Base-by-base conservation (phyloP, 2,329 filamentous ascomycete genomes). In the Colletotrichum tamarilloi region DNA sequence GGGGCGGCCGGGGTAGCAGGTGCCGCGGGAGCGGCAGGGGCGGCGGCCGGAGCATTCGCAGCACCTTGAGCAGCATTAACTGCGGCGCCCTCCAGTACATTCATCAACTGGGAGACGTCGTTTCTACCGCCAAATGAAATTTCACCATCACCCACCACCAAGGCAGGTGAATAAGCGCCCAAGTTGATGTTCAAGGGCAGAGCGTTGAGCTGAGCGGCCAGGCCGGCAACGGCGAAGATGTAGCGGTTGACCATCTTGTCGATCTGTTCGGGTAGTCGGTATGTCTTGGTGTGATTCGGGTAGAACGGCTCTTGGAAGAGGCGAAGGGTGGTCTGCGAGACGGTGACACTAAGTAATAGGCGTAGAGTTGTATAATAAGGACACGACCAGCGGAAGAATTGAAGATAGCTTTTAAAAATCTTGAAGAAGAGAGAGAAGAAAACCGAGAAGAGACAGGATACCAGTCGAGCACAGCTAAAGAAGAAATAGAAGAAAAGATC, bases 111-210 rank as follows among this genome's bases (percentile, higher is more conserved):
- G 58, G 84, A 81, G 38, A 87, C 85, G 77, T 86, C 85, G 78
- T 83, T 80, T 67, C 80, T 81, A 73, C 85, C 85, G 75, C 85
- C 81, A 74, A 87, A 86, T 74, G 84, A 85, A 73, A 87, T 86
- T 77, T 86, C 85, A 81, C 85, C 85, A 81, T 83, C 81, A 81
- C 75, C 75, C 62, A 80, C 79, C 73, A 82, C 80, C 76, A 82
- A 75, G 52, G 80, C 80, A 69, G 80, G 80, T 32, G 80, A 82
- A 67, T 82, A 82, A 42, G 80, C 80, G 66, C 80, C 80, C 19
- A 82, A 75, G 76, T 82, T 82, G 74, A 82, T 82, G 75, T 82
- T 82, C 56, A 82, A 74, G 5, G 80, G 80, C 24, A 80, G 75
- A 49, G 81, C 79, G 38, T 76, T 76, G 42, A 80, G 75, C 24